Base-by-base conservation (phyloP, 805 yeast genomes). In the Lipomyces chichibuensis region DNA sequence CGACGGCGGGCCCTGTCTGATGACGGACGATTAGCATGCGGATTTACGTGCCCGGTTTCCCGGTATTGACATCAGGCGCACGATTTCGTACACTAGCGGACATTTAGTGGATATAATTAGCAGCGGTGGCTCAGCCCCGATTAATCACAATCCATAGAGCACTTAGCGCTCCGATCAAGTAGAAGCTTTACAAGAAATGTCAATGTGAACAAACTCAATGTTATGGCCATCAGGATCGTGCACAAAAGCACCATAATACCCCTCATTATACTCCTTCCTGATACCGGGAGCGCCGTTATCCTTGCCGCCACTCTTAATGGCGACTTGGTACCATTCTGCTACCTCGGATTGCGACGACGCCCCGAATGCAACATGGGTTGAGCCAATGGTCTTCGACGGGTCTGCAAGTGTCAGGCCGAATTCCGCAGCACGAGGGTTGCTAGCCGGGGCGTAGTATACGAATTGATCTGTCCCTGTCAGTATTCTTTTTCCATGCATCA, bases 281-380 rank as follows among this genome's bases (percentile, higher is more conserved):
- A 27, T 11, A 17, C 62, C 62, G 3, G 62, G 62, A 13, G 62
- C 29, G 17, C 62, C 61, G 55, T 46, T 59, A 6, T 49, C 60
- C 17, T 9, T 23, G 14, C 46, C 62, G 33, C 62, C 62, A 4
- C 14, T 13, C 7, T 2, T n/a, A 20, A 59, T 4, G 7, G 62
- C 62, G 20, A 33, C 27, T 13, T 20, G 20, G 33, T 59, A 59
- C 25, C 53, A 59, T 29, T 14, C 32, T 7, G 52, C 23, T 13
- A 59, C 62, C 27, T 23, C 39, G n/a, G 33, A 33, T 20, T 11
- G 14, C 25, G 60, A 49, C n/a, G 13, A 11, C 43, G 62, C 62
- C 9, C 27, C 20, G 46, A 59, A 59, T 20, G 57, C 62, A 35
- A 59, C 33, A 27, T 59, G 62, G 29, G 35, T 33, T 5, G 62